phyloP scores from a whole-genome alignment of 208 protist genomes.

The Kentomonas sorsogonicus region DNA sequence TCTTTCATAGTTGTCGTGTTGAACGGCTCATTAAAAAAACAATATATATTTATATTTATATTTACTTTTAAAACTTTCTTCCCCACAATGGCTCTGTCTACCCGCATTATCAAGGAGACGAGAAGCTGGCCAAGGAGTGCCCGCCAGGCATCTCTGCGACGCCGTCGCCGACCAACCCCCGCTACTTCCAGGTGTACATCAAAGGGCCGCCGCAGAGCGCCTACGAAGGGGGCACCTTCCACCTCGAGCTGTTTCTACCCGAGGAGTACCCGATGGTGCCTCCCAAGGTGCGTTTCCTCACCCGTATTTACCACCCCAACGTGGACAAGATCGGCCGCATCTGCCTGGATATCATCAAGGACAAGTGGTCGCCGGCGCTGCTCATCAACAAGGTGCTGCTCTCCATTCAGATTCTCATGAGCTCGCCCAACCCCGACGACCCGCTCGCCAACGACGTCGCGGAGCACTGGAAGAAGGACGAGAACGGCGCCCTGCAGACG shows the following conservation, averaged over 20 bases:
- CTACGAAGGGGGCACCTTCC: conserved; percentile 89
- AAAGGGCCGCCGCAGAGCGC: conserved; percentile 80
- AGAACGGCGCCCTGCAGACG: conserved; percentile 52
- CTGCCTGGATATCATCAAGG: conserved; percentile 99
- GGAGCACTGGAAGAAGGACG: conserved; percentile 83
- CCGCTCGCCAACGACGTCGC: conserved; percentile 99
- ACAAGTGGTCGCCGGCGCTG: conserved; percentile 99
- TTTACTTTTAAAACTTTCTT: conserved; percentile 1
- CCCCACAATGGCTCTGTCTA: conserved; percentile 55
- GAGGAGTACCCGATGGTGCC: conserved; percentile 95
- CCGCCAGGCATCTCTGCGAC: conserved; percentile 80
- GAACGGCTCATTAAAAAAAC: neutral
- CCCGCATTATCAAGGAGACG: conserved; percentile 89
- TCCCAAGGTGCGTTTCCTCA: conserved; percentile 98
- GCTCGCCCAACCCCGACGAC: conserved; percentile 99
- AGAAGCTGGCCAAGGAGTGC: conserved; percentile 86
- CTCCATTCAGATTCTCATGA: conserved; percentile 99
- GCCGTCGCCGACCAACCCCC: conserved; percentile 78
- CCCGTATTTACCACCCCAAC: conserved; percentile 99
- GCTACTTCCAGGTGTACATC: conserved; percentile 87
- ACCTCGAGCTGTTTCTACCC: conserved; percentile 80
- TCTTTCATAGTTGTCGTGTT: conserved; percentile 2
- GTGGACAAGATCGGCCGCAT: conserved; percentile 98
- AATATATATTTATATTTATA: conserved; percentile 3
- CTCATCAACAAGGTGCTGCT: conserved; percentile 99